Evolutionary conservation across 139 green algal genomes (phyloP).

Genomic region (Klebsormidium nitens): DNA sequence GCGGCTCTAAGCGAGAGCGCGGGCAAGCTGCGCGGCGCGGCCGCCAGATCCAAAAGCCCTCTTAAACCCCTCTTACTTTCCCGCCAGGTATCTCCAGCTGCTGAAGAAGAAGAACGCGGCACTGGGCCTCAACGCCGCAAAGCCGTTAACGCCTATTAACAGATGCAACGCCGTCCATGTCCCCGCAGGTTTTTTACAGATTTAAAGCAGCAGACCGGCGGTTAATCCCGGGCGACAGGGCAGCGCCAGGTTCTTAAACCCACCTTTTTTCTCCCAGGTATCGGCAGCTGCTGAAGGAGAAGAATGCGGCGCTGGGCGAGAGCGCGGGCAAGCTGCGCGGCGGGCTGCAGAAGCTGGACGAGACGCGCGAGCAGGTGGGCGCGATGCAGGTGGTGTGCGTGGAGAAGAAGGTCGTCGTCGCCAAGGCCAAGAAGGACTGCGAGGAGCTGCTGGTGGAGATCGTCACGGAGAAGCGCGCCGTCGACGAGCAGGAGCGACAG

Average conservation of each 20-base stretch:
- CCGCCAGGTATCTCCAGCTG: no score
- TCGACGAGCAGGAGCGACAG: slow-evolving; percentile 79
- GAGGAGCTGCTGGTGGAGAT: slow-evolving; percentile 85
- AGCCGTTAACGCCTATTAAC: no score
- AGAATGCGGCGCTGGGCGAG: slow-evolving; percentile 55
- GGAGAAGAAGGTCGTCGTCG: slow-evolving; percentile 71
- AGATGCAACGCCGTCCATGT: no score
- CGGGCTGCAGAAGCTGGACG: slow-evolving; percentile 71
- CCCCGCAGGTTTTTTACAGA: no score
- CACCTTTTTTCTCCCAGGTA: no score
- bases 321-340: slow-evolving; percentile 64
- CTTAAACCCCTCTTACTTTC: no score
- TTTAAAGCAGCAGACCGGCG: no score
- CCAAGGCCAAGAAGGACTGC: slow-evolving; percentile 71
- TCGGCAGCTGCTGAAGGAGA: slow-evolving; percentile 59
- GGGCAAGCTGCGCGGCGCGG: slow-evolving; percentile 61
- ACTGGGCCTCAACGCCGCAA: no score
- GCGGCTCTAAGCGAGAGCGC: slow-evolving; percentile 57
- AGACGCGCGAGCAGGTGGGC: slow-evolving; percentile 61
- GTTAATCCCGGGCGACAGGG: no score
- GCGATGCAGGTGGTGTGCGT: slow-evolving; percentile 69
- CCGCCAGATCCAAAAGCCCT: no score
- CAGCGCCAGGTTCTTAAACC: no score
- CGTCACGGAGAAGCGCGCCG: slow-evolving; percentile 78
- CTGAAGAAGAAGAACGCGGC: no score